phyloP scores from a whole-genome alignment of 371 early-diverging fungal genomes.

The Syncephalis plumigaleata region DNA sequence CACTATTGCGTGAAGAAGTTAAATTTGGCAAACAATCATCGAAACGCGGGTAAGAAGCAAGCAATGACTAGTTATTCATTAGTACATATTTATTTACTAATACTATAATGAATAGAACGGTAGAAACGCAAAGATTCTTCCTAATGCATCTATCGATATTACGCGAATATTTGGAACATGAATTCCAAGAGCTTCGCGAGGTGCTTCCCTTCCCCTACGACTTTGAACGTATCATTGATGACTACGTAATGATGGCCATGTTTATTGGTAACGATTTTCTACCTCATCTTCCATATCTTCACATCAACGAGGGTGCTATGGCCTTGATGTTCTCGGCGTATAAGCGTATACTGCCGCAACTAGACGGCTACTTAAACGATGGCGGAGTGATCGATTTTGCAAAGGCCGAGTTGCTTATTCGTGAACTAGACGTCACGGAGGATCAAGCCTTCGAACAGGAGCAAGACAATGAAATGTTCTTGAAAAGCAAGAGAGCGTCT shows the following conservation, averaged over 20 bases:
- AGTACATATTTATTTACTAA: neutral
- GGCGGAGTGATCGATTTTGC: constrained; percentile 51
- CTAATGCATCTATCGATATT: constrained; percentile 73
- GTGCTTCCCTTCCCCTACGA: constrained; percentile 48
- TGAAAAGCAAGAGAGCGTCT: no score
- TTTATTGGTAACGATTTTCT: constrained; percentile 98
- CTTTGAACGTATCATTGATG: constrained; percentile 89
- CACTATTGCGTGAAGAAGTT: constrained; percentile 93
- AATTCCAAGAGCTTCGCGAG: constrained; percentile 41
- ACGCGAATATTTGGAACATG: constrained; percentile 83
- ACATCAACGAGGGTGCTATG: constrained; percentile 89
- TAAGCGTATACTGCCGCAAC: constrained; percentile 40
- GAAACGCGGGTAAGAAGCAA: constrained; percentile 1
- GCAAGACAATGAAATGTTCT: no score
- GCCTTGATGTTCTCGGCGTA: constrained; percentile 74
- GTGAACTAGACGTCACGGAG: no score
- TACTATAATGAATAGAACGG: constrained; percentile 10
- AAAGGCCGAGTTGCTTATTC: neutral
- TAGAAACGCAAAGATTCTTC: constrained; percentile 47
- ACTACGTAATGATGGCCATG: constrained; percentile 86
- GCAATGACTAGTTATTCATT: neutral
- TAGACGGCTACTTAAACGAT: constrained; percentile 73
- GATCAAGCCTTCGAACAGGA: no score
- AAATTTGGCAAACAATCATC: constrained; percentile 53
- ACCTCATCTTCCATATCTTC: constrained; percentile 86